Evolutionary conservation across 164 flowering plant species (phyloP).

Genomic region (Umbellularia californica): DNA sequence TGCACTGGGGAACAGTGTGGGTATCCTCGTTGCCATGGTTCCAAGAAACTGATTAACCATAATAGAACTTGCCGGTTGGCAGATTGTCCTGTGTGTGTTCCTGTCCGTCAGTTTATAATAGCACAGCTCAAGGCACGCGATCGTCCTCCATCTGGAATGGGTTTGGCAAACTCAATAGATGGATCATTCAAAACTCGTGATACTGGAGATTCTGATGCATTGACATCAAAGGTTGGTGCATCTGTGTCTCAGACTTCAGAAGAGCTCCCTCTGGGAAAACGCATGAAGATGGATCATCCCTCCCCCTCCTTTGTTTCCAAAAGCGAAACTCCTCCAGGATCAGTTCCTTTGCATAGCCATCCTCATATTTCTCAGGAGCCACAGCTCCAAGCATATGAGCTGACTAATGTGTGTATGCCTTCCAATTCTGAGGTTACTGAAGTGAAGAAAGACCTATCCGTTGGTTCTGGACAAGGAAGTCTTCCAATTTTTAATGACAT

Average conservation of each 20-base stretch:
- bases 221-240: slow-evolving; percentile 27
- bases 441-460: slow-evolving; percentile 42
- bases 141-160: slow-evolving; percentile 26
- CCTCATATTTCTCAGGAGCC: slow-evolving; percentile 27
- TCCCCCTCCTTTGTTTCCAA: slow-evolving; percentile 35
- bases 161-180: slow-evolving; percentile 26
- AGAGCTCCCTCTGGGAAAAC: slow-evolving; percentile 60
- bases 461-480: slow-evolving; percentile 29
- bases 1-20: slow-evolving; percentile 47
- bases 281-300: slow-evolving; percentile 66
- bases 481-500: slow-evolving; percentile 26
- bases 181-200: slow-evolving; percentile 41
- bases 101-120: slow-evolving; percentile 37
- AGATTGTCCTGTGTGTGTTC: slow-evolving; percentile 78
- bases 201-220: slow-evolving; percentile 30
- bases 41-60: slow-evolving; percentile 52
- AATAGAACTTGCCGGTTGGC: slow-evolving; percentile 38
- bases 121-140: slow-evolving; percentile 24
- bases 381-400: slow-evolving; percentile 31
- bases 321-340: slow-evolving; percentile 31
- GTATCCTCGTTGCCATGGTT: slow-evolving; percentile 51
- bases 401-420: slow-evolving; percentile 22
- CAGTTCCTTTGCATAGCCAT: slow-evolving; percentile 29
- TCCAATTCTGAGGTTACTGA: slow-evolving; percentile 45
- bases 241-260: slow-evolving; percentile 42